Conservation (phyloP, 1,139 yeast species). For the Lodderomyces orthopsilosis region DNA sequence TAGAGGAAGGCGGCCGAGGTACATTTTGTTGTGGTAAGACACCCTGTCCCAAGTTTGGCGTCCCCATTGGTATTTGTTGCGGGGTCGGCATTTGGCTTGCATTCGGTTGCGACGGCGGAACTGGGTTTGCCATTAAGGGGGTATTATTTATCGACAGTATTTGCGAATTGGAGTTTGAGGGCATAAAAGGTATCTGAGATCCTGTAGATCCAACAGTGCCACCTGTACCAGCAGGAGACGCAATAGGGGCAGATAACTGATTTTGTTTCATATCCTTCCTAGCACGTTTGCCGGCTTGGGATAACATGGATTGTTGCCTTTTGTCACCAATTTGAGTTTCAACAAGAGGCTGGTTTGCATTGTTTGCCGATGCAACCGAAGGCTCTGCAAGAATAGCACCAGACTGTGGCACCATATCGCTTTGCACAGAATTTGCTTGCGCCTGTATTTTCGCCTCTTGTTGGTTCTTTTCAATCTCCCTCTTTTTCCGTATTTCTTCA, state of each 20-base stretch:
- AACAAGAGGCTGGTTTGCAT: constrained; percentile 26
- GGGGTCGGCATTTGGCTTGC: constrained; percentile 19
- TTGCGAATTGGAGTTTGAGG: constrained; percentile 8
- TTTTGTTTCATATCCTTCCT: constrained; percentile 7
- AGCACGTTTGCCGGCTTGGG: constrained; percentile 8
- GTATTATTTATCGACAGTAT: constrained; percentile 10
- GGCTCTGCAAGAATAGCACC: constrained; percentile 5
- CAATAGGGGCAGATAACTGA: neutral
- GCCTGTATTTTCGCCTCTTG: constrained; percentile 38
- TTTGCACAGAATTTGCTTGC: constrained; percentile 21
- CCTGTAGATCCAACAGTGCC: neutral
- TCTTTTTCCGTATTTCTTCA: constrained; percentile 46
- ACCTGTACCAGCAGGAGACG: neutral
- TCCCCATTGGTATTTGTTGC: constrained; percentile 12
- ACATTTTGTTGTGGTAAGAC: constrained; percentile 8
- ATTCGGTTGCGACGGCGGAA: constrained; percentile 7
- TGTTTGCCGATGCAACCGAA: constrained; percentile 4
- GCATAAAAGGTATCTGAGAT: constrained; percentile 5
- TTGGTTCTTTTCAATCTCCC: constrained; percentile 43
- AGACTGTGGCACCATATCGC: constrained; percentile 6
- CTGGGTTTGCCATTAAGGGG: constrained; percentile 13
- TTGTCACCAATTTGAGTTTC: constrained; percentile 17
- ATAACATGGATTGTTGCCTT: constrained; percentile 1
- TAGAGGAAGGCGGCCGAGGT: constrained; percentile 13
- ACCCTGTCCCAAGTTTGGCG: constrained; percentile 7